Evolutionary conservation across 352 stramenopile species (phyloP).

Genomic region (Phytopythium kandeliae): DNA sequence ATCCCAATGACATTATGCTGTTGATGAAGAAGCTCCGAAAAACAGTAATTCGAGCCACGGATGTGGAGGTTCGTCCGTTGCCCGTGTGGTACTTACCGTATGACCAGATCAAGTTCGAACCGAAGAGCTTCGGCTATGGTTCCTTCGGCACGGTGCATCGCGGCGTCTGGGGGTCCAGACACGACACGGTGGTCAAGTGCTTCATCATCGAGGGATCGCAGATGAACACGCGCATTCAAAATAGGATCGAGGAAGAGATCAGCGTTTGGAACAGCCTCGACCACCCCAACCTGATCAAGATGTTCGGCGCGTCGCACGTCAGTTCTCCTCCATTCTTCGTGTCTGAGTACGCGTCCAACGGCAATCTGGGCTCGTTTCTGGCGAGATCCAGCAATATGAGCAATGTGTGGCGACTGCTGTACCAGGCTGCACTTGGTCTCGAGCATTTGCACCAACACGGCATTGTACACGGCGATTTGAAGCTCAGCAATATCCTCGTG

Average conservation of each 20-base stretch:
- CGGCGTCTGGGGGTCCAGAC: slow-evolving; percentile 12
- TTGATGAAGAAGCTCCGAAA: slow-evolving; percentile 6
- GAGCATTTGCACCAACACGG: neutral
- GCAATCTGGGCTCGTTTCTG: slow-evolving; percentile 14
- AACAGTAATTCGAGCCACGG: slow-evolving; percentile 9
- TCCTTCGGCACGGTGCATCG: slow-evolving; percentile 18
- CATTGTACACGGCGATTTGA: neutral
- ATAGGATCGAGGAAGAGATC: slow-evolving; percentile 17
- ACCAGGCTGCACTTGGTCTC: slow-evolving; percentile 32
- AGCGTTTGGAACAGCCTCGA: slow-evolving; percentile 19
- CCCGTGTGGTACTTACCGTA: slow-evolving; percentile 15
- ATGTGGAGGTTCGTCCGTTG: neutral
- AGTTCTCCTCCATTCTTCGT: slow-evolving; percentile 18
- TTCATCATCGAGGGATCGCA: slow-evolving; percentile 9
- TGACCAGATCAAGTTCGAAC: slow-evolving; percentile 10
- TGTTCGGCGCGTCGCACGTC: slow-evolving; percentile 27
- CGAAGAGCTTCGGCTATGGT: slow-evolving; percentile 10
- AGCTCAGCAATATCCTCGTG: slow-evolving; percentile 1
- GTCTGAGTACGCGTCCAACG: slow-evolving; percentile 15
- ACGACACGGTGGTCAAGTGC: slow-evolving; percentile 27
- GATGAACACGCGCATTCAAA: neutral
- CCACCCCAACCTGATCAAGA: slow-evolving; percentile 22
- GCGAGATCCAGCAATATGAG: slow-evolving; percentile 2
- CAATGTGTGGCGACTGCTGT: slow-evolving; percentile 14
- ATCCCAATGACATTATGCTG: neutral